Percentiles rank a stretch among this genome's conserved stretches.
phyloP scores from a whole-genome alignment of 768 basidiomycete genomes.

The Mrakia gelida region DNA sequence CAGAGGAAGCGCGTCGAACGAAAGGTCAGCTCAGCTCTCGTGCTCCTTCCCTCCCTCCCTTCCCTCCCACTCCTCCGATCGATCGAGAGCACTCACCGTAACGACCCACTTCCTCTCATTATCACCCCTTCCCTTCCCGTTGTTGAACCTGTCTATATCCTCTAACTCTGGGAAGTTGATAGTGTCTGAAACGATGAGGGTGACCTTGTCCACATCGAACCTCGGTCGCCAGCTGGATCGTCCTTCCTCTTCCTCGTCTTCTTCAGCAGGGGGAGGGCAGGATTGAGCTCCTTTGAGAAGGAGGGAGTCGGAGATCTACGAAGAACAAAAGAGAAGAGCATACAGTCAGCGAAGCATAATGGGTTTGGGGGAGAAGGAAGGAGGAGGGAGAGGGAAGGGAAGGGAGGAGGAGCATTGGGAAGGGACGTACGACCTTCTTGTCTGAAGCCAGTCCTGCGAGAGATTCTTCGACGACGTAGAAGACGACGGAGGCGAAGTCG shows the following conservation, averaged over 20 bases:
- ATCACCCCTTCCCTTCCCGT: not conserved
- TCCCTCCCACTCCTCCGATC: not conserved
- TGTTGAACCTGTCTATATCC: not conserved
- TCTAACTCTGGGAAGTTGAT: not conserved
- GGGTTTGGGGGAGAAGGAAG: not conserved
- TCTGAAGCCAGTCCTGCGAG: too few relatives aligned
- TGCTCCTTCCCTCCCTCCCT: constrained; percentile 6
- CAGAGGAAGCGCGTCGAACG: not conserved
- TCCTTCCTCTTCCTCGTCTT: not conserved
- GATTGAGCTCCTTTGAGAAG: too few relatives aligned
- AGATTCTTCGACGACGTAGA: too few relatives aligned
- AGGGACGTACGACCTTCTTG: too few relatives aligned
- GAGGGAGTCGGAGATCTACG: too few relatives aligned
- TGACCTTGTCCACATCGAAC: not conserved
- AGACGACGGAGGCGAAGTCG: not conserved
- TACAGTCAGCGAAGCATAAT: constrained; percentile 45
- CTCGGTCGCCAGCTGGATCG: not conserved
- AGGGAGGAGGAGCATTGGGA: too few relatives aligned
- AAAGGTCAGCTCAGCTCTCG: not conserved
- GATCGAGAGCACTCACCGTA: not conserved
- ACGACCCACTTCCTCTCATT: not conserved
- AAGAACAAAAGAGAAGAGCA: not conserved
- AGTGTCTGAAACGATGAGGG: not conserved
- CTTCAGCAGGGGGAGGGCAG: too few relatives aligned
- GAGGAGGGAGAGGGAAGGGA: not conserved